Evolutionary conservation across 805 yeast species (phyloP).

Genomic region (Candida xiaguanensis): DNA sequence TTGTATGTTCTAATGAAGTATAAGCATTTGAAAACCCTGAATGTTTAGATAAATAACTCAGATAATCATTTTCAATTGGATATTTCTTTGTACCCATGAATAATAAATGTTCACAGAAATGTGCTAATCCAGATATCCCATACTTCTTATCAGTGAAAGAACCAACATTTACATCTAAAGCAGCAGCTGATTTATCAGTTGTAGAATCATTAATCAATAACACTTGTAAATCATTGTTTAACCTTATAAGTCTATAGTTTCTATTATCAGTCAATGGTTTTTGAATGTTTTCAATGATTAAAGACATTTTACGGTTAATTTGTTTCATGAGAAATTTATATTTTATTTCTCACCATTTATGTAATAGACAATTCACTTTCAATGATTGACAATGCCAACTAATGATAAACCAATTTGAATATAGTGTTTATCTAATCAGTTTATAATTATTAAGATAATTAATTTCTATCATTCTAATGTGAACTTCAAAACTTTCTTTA

Average conservation of each 20-base stretch:
- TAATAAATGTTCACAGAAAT: conserved; percentile 61
- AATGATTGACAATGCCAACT: too few relatives aligned
- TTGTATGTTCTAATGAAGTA: conserved; percentile 84
- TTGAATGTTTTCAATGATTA: conserved; percentile 19
- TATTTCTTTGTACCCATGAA: conserved; percentile 79
- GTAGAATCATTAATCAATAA: conserved; percentile 64
- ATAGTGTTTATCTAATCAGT: too few relatives aligned
- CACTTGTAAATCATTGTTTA: conserved; percentile 55
- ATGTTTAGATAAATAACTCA: conserved; percentile 73
- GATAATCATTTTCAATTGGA: conserved; percentile 71
- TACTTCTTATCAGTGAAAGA: conserved; percentile 63
- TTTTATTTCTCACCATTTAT: too few relatives aligned
- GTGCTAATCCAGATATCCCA: conserved; percentile 70
- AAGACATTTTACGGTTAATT: too few relatives aligned
- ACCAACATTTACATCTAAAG: conserved; percentile 76
- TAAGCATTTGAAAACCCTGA: conserved; percentile 91
- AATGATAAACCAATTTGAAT: too few relatives aligned
- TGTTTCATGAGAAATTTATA: too few relatives aligned
- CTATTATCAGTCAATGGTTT: conserved; percentile 70
- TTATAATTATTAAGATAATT: too few relatives aligned
- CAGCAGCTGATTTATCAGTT: conserved; percentile 75
- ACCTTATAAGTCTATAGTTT: conserved; percentile 59
- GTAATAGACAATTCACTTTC: too few relatives aligned
- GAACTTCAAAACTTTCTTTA: too few relatives aligned
- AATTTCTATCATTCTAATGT: too few relatives aligned